Conservation (phyloP, 345 rosid genomes). For the Luvunga scandens region DNA sequence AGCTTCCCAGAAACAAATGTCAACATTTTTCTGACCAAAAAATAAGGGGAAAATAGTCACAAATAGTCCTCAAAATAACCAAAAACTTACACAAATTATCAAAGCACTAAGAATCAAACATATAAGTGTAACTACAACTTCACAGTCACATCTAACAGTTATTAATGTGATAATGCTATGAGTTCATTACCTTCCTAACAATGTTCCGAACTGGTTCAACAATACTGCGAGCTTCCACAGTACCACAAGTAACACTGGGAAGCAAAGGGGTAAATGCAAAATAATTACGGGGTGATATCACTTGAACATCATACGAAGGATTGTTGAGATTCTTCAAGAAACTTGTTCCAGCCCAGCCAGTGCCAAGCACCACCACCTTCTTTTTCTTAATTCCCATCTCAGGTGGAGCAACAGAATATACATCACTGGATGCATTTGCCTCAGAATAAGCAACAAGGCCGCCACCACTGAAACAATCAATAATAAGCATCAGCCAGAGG, state of each 20-base stretch:
- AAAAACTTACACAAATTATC: not conserved
- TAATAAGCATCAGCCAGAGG: constrained; percentile 1
- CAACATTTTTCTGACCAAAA: constrained; percentile 49
- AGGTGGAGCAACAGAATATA: constrained; percentile 29
- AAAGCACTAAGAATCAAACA: not conserved
- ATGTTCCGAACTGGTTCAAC: constrained; percentile 95
- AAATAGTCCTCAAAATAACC: constrained; percentile 5
- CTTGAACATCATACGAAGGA: constrained; percentile 75
- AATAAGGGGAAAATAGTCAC: not conserved
- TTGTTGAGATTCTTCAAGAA: constrained; percentile 71
- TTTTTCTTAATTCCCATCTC: constrained; percentile 59
- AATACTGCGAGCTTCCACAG: constrained; percentile 94
- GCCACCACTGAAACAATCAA: constrained; percentile 62
- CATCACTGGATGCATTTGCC: constrained; percentile 43
- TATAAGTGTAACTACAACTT: not conserved
- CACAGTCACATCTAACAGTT: not conserved
- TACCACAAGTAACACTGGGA: constrained; percentile 94
- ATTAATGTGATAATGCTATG: not conserved
- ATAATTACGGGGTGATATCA: constrained; percentile 94
- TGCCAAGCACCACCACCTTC: constrained; percentile 93
- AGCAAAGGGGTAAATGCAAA: constrained; percentile 98
- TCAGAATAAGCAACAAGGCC: constrained; percentile 78
- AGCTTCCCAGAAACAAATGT: constrained; percentile 66
- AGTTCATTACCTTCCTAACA: constrained; percentile 61
- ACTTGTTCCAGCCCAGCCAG: constrained; percentile 98